Conservation (phyloP, 116 monocot species). For the Iris pallida region DNA sequence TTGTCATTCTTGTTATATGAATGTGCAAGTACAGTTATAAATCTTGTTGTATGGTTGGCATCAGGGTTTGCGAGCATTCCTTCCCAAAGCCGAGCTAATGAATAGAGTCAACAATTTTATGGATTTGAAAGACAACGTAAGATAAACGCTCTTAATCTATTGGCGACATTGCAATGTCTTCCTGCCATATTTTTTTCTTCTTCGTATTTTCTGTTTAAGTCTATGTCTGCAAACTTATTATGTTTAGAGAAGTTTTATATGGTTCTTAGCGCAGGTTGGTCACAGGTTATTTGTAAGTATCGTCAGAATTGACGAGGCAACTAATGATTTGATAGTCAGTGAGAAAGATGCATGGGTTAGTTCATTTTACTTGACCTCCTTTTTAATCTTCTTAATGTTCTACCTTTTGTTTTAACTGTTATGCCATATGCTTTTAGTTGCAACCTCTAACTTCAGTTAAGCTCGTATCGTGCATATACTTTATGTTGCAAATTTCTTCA, state of each 20-base stretch:
- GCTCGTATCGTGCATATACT: neutral
- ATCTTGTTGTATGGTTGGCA: no score
- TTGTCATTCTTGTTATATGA: no score
- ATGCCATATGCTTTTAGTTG: neutral
- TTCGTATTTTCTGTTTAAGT: neutral
- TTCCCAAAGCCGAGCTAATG: conserved; percentile 92
- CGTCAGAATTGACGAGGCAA: conserved; percentile 65
- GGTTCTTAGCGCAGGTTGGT: conserved; percentile 59
- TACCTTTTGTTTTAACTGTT: neutral
- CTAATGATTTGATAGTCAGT: conserved; percentile 82
- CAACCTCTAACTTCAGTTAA: neutral
- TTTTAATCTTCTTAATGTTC: neutral
- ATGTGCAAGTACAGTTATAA: no score
- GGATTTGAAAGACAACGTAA: conserved; percentile 90
- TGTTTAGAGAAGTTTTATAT: conserved; percentile 4
- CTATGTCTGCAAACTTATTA: neutral
- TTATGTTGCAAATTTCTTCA: no score
- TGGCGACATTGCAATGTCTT: neutral
- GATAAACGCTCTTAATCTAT: neutral
- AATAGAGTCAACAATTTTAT: conserved; percentile 66
- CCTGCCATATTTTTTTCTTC: neutral
- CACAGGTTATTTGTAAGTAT: conserved; percentile 60
- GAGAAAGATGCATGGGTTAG: conserved; percentile 96
- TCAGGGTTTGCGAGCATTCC: conserved; percentile 92
- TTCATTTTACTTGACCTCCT: conserved; percentile 10